Base-by-base conservation (phyloP, 192 early-diverging fungal species). In the Linnemannia hyalina region DNA sequence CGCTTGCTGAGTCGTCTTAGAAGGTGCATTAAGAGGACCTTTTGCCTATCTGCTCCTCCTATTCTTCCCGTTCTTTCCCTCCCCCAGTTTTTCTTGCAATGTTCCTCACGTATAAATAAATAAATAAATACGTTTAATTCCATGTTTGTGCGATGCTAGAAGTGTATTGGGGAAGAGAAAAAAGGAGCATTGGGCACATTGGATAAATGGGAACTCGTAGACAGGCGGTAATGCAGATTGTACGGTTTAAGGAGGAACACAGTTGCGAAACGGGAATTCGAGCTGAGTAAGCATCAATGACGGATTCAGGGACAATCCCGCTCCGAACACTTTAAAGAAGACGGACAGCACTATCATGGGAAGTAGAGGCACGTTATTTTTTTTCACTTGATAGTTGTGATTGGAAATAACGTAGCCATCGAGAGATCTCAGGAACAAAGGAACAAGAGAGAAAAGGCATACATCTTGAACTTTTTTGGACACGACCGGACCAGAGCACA, bases 1-100 rank as follows among this genome's bases (percentile, higher is more conserved):
- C 84, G 1, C 44, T 77, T 16, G 71, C 65, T 3, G 42, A 35
- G 26, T 63, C 57, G 4, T 41, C 76, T 18, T 77, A 76, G 41
- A n/a, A 22, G 60, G 32, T 65, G 13, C 60, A 15, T 65, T 32
- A 29, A 13, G 8, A 29, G 11, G 13, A 13, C 13, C 26, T 65
- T 65, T 32, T 22, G 38, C 38, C 41, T 70, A 41, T 10, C 26
- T 32, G 0, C 32, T 29, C 10, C 60, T 32, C 60, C 60, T 65
- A 32, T 65, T 65, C 23, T 60, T 60, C n/a, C 55, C 55, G 55
- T 65, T 65, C 60, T 65, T 26, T 11, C 11, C 29, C 60, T 9
- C 35, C 35, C 35, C 35, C 60, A 26, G 32, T 22, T 70, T 42
- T 70, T 23, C 35, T 70, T 41, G 36, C 38, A 40, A n/a, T 73